A percentile compares a stretch with the other conserved stretches of the same genome.
These are phyloP conservation scores for Gillenia trifoliata DNA, from an alignment of 306 rosid genomes.

Conservation along the genomic window DNA sequence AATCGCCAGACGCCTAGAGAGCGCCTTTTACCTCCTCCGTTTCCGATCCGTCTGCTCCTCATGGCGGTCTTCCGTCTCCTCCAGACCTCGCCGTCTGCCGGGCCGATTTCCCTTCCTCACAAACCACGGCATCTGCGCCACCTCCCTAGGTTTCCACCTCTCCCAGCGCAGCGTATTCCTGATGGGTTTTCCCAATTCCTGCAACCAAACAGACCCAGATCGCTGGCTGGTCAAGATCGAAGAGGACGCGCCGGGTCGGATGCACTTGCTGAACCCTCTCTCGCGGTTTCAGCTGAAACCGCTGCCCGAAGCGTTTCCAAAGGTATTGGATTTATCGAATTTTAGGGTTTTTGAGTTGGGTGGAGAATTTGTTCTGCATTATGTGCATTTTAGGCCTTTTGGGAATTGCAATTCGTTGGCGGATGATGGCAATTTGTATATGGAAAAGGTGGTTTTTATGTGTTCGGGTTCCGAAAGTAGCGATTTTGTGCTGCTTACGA, in stretches of 20 bases:
- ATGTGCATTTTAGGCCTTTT: constrained; percentile 21
- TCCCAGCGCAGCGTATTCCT: constrained; percentile 43
- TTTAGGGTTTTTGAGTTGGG: constrained; percentile 42
- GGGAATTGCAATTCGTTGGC: constrained; percentile 8
- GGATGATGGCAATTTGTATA: constrained; percentile 42
- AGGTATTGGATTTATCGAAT: constrained; percentile 26
- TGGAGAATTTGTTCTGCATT: constrained; percentile 42
- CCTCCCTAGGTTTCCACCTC: constrained; percentile 44
- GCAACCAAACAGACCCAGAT: background rate
- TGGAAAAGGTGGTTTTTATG: constrained; percentile 63
- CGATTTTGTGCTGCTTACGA: constrained; percentile 49
- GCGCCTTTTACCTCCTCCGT: constrained; percentile 39
- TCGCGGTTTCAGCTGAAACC: constrained; percentile 29
- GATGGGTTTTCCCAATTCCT: constrained; percentile 7
- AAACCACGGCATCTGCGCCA: constrained; percentile 28
- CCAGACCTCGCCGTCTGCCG: constrained; percentile 26
- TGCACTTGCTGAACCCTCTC: constrained; percentile 36
- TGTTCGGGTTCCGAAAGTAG: constrained; percentile 16
- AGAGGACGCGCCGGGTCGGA: constrained; percentile 19
- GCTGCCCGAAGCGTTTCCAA: constrained; percentile 27
- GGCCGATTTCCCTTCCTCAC: constrained; percentile 46
- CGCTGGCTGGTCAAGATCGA: constrained; percentile 48
- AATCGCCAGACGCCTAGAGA: constrained; percentile 36
- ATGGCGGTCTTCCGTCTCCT: constrained; percentile 45
- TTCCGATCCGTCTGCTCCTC: constrained; percentile 65